Evolutionary conservation across 495 filamentous ascomycete genomes (phyloP).

Genomic region (Penicillium subrubescens): DNA sequence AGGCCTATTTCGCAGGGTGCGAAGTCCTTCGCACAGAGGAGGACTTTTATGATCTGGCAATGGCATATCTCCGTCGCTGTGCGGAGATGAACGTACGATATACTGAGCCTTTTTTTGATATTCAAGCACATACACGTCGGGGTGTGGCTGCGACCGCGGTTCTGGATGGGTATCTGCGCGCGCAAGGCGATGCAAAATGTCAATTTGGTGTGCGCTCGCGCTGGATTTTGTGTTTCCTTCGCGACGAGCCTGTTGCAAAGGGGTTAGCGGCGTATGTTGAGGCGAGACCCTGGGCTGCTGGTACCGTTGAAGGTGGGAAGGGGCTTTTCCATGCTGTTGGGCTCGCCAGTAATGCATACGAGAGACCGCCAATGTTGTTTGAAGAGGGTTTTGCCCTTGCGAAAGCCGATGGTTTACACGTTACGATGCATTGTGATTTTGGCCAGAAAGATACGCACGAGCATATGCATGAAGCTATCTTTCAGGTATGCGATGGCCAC

Average conservation of each 20-base stretch:
- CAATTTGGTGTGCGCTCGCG: conserved; percentile 31
- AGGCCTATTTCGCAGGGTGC: conserved; percentile 43
- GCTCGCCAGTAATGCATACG: conserved; percentile 44
- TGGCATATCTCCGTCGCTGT: conserved; percentile 38
- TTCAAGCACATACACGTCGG: conserved; percentile 43
- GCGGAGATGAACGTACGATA: conserved; percentile 44
- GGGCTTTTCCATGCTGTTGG: conserved; percentile 45
- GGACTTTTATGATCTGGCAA: conserved; percentile 48
- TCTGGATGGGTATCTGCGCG: conserved; percentile 37
- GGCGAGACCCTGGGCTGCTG: conserved; percentile 35
- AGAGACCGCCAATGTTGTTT: conserved; percentile 42
- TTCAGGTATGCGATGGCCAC: conserved; percentile 28
- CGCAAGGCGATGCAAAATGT: conserved; percentile 32
- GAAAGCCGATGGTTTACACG: conserved; percentile 36
- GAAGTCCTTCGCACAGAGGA: conserved; percentile 39
- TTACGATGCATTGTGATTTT: conserved; percentile 50
- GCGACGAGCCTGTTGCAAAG: conserved; percentile 32
- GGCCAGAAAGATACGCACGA: conserved; percentile 42
- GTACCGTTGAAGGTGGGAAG: conserved; percentile 28
- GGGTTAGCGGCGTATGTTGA: conserved; percentile 29
- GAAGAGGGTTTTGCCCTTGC: conserved; percentile 38
- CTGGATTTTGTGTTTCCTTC: conserved; percentile 47
- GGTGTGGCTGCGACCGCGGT: conserved; percentile 36
- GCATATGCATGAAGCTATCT: conserved; percentile 40
- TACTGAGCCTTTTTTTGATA: conserved; percentile 46